These are phyloP conservation scores for Tolypocladium sp. DNA, from an alignment of 2,329 filamentous ascomycete genomes.

Conservation along the genomic window DNA sequence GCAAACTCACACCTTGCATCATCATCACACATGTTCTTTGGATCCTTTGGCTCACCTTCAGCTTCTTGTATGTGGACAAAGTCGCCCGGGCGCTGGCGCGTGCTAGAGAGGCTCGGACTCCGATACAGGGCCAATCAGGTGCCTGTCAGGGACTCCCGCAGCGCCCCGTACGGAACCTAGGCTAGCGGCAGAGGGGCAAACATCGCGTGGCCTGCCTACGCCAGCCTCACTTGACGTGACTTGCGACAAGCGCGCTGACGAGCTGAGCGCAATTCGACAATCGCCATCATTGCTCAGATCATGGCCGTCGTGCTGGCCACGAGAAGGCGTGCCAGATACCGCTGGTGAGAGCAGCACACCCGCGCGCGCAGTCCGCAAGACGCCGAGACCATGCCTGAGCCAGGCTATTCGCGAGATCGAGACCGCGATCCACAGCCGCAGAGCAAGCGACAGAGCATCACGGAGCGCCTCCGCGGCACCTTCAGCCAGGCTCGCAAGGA, in stretches of 20 bases:
- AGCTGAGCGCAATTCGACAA: not conserved
- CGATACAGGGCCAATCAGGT: not conserved
- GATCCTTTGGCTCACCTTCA: not conserved
- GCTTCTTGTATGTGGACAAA: too few relatives aligned
- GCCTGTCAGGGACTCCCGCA: not conserved
- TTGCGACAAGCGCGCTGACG: not conserved
- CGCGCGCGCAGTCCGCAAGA: not conserved
- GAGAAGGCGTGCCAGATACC: not conserved
- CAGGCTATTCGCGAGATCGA: conserved; percentile 7
- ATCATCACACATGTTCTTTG: not conserved
- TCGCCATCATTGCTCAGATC: not conserved
- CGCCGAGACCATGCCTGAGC: conserved; percentile 3
- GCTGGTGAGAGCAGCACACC: not conserved
- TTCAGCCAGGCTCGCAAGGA: conserved; percentile 22
- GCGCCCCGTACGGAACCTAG: not conserved
- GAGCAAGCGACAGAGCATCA: conserved; percentile 30
- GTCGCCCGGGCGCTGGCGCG: not conserved
- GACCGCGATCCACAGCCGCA: conserved; percentile 14
- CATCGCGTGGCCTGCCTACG: not conserved
- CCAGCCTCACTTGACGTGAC: not conserved
- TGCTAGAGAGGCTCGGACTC: not conserved
- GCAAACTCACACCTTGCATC: not conserved
- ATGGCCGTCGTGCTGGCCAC: not conserved
- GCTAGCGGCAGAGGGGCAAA: not conserved
- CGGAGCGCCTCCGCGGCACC: conserved; percentile 26